phyloP scores from a whole-genome alignment of 257 asterid species.

The Henckelia pumila region DNA sequence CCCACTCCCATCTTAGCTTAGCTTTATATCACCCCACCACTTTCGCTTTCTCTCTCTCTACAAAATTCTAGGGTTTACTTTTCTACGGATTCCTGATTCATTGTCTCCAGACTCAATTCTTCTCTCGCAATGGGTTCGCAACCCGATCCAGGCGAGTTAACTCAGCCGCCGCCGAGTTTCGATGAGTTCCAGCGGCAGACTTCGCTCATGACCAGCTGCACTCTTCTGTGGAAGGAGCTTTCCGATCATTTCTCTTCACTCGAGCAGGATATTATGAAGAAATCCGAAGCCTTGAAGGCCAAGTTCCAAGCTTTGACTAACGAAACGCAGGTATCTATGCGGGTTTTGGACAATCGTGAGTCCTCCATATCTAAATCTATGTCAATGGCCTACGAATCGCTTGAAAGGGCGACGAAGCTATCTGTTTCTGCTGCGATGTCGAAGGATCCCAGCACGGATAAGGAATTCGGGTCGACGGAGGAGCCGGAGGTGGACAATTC shows the following conservation, averaged over 20 bases:
- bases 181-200: constrained; percentile 98
- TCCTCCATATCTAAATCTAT: constrained; percentile 57
- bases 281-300: constrained; percentile 63
- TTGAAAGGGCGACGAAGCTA: constrained; percentile 39
- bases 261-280: constrained; percentile 70
- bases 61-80: constrained; percentile 49
- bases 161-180: constrained; percentile 68
- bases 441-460: neutral
- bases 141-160: constrained; percentile 90
- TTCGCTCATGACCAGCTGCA: constrained; percentile 96
- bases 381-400: constrained; percentile 42
- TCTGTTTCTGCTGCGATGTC: constrained; percentile 29
- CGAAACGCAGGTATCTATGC: constrained; percentile 55
- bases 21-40: constrained; percentile 46
- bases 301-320: constrained; percentile 48
- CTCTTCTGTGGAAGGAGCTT: constrained; percentile 96
- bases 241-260: constrained; percentile 91
- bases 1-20: constrained; percentile 22
- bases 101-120: constrained; percentile 25
- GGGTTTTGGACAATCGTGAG: constrained; percentile 72
- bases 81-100: constrained; percentile 12
- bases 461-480: neutral
- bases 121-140: constrained; percentile 66
- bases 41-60: constrained; percentile 35
- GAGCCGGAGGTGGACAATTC: constrained; percentile 68